Base-by-base conservation (phyloP, 2,329 filamentous ascomycete genomes). In the Cercospora nicotianae region DNA sequence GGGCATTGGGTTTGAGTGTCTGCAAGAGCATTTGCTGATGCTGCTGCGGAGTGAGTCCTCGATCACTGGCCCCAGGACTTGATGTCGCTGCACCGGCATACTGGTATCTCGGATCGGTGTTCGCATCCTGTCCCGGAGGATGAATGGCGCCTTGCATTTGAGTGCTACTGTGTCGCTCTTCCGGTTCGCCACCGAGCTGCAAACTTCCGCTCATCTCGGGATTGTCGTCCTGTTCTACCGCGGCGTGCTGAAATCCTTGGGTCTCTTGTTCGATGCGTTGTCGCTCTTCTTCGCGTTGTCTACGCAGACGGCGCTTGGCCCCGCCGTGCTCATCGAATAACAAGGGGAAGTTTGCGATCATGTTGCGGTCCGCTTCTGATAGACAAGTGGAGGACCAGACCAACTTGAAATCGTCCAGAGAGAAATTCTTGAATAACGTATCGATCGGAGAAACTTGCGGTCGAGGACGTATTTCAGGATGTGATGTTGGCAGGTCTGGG, bases 151-250 rank as follows among this genome's bases (percentile, higher is more conserved):
- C 88, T 87, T 60, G 62, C 86, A 69, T 86, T 67, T 87, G 86
- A 53, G 86, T 84, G 48, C 74, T 86, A 86, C 58, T 79, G 69
- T 77, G 77, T 6, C 87, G 85, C 72, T 96, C 93, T 77, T 98
- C 94, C 0, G 94, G 94, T 77, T 98, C 94, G 53, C 94, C 94
- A 66, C 94, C 94, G 18, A 98, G 85, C 67, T 96, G 94, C 67
- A 95, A 84, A 77, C 94, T 98, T 13, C 91, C 92, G 72, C 91
- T 91, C 69, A 76, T 76, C 79, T 95, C 93, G 1, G 89, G 88
- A 66, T 91, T 90, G 66, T 92, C 92, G 71, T 97, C 93, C 30
- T 85, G 84, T 55, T 85, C 83, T 3, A 80, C 79, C 51, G 79
- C 75, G 16, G 81, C 79, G 26, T 83, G 81, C 70, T 84, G 83